Evolutionary conservation across 441 rosid species (phyloP).

Genomic region (Croton setiger): DNA sequence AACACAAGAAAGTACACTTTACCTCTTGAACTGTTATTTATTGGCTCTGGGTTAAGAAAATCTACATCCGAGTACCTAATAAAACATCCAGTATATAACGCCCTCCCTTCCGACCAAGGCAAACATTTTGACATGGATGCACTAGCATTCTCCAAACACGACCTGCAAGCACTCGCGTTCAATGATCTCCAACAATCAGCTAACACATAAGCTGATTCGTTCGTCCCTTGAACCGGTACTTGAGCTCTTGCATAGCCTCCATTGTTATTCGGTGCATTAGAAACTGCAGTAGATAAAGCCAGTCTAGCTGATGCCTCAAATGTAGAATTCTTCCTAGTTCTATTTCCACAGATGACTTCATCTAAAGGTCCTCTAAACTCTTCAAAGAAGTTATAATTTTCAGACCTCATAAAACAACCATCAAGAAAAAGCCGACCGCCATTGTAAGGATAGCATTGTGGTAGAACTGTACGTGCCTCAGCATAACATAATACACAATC

Average conservation of each 20-base stretch:
- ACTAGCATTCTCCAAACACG: slow-evolving; percentile 73
- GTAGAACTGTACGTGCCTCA: slow-evolving; percentile 79
- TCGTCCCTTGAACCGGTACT: slow-evolving; percentile 36
- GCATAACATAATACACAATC: slow-evolving; percentile 93
- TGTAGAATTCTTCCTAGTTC: slow-evolving; percentile 32
- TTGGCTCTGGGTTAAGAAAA: slow-evolving; percentile 59
- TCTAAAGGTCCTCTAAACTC: slow-evolving; percentile 69
- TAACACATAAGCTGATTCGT: slow-evolving; percentile 56
- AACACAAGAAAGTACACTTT: neutral
- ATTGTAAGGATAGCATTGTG: slow-evolving; percentile 78
- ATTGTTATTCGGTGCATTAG: slow-evolving; percentile 36
- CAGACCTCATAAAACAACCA: slow-evolving; percentile 91
- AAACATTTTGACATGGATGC: slow-evolving; percentile 51
- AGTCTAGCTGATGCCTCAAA: slow-evolving; percentile 43
- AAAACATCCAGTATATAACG: slow-evolving; percentile 80
- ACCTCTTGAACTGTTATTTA: slow-evolving; percentile 62
- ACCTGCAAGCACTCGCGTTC: slow-evolving; percentile 56
- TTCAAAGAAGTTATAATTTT: slow-evolving; percentile 71
- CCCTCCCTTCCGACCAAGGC: slow-evolving; percentile 88
- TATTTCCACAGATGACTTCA: slow-evolving; percentile 58
- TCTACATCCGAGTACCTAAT: slow-evolving; percentile 71
- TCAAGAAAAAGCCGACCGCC: slow-evolving; percentile 80
- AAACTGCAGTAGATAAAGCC: slow-evolving; percentile 44
- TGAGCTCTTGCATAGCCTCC: slow-evolving; percentile 48
- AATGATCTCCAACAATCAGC: slow-evolving; percentile 82